Percentiles rank a stretch among this genome's conserved stretches.
Conservation (phyloP, 2,329 filamentous ascomycete species). For the Alternaria hordeiaustralica region DNA sequence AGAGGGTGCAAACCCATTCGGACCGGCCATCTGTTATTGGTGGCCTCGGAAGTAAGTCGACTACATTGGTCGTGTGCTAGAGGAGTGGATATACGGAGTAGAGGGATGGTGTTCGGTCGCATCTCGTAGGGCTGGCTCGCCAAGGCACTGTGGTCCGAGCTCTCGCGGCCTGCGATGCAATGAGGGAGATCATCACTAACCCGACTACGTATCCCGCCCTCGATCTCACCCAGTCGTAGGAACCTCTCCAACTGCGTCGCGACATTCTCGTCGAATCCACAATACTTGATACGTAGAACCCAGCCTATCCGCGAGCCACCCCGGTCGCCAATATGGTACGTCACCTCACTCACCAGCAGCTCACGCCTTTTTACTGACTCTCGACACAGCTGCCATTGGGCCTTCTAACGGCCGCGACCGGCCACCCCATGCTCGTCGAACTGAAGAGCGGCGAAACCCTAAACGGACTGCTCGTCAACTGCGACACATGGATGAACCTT, state of each 20-base stretch:
- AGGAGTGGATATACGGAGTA: background rate
- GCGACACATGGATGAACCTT: conserved; percentile 99
- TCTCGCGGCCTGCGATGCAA: conserved; percentile 8
- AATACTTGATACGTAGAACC: background rate
- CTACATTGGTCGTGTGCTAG: background rate
- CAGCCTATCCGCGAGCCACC: background rate
- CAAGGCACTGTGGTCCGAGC: conserved; percentile 4
- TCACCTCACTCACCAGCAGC: conserved; percentile 8
- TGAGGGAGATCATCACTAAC: background rate
- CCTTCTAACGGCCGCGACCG: conserved; percentile 92
- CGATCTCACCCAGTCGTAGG: background rate
- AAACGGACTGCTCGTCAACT: conserved; percentile 93
- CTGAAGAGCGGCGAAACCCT: conserved; percentile 97
- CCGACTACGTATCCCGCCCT: background rate
- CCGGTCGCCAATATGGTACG: conserved; percentile 31
- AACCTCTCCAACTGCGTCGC: background rate
- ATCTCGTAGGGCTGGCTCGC: conserved; percentile 7
- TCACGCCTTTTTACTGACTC: conserved; percentile 14
- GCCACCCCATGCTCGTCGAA: conserved; percentile 97
- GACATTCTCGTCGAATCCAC: background rate
- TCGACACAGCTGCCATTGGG: conserved; percentile 67
- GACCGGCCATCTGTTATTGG: background rate
- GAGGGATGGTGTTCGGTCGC: background rate
- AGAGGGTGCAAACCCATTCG: background rate
- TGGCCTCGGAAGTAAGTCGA: background rate